These are phyloP conservation scores for Lachancea meyersii DNA, from an alignment of 805 yeast genomes.

Conservation along the genomic window DNA sequence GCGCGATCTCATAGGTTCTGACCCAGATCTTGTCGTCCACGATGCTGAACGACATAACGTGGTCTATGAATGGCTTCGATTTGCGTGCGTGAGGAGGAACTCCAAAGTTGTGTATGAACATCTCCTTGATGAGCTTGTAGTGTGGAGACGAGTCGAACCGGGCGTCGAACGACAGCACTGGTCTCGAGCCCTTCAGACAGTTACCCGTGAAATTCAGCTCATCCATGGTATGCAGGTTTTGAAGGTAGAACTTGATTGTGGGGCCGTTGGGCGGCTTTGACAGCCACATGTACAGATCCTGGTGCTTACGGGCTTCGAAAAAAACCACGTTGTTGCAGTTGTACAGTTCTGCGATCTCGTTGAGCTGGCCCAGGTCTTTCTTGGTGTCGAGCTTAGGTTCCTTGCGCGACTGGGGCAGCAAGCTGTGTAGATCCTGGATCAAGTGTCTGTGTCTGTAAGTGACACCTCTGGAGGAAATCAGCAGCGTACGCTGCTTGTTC, in stretches of 20 bases:
- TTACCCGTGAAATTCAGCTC: conserved; percentile 96
- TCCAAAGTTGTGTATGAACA: conserved; percentile 78
- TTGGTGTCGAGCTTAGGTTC: conserved; percentile 95
- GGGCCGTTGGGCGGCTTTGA: conserved; percentile 98
- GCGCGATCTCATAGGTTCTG: conserved; percentile 84
- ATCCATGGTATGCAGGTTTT: conserved; percentile 92
- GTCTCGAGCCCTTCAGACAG: conserved; percentile 92
- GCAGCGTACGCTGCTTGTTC: conserved; percentile 82
- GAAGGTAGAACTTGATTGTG: conserved; percentile 86
- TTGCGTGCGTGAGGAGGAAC: conserved; percentile 93
- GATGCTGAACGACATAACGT: conserved; percentile 85
- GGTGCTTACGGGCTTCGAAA: conserved; percentile 94
- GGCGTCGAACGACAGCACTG: conserved; percentile 81
- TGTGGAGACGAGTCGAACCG: conserved; percentile 68
- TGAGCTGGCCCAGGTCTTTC: conserved; percentile 78
- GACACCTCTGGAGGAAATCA: conserved; percentile 91
- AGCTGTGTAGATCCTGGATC: conserved; percentile 66
- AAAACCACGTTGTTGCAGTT: conserved; percentile 93
- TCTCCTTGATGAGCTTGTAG: conserved; percentile 69
- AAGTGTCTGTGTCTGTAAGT: conserved; percentile 94
- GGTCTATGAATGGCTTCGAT: conserved; percentile 91
- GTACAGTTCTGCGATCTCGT: conserved; percentile 93
- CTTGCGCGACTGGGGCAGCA: conserved; percentile 91
- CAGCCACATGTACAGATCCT: conserved; percentile 89
- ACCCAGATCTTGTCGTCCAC: conserved; percentile 95